Conservation (phyloP, 1,139 yeast genomes). For the Blastobotrys illinoisensis region DNA sequence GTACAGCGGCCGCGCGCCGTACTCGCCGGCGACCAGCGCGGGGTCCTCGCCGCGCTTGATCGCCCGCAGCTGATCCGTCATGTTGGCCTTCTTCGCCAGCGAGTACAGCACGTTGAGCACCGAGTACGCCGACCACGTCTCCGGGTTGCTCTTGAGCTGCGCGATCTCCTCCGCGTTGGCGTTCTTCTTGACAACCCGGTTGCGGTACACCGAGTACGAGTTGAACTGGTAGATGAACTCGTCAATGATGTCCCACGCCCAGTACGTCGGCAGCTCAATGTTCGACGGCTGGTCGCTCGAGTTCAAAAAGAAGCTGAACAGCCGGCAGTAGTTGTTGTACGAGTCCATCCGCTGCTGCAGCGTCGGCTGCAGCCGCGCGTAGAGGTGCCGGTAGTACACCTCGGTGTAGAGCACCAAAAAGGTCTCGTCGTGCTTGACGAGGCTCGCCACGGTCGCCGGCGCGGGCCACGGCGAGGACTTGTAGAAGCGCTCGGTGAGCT, state of each 20-base stretch:
- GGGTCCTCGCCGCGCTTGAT: slow-evolving; percentile 33
- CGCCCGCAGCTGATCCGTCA: slow-evolving; percentile 40
- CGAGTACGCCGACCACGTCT: slow-evolving; percentile 44
- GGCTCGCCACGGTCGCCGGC: slow-evolving; percentile 38
- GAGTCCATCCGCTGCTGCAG: slow-evolving; percentile 43
- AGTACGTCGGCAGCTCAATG: slow-evolving; percentile 42
- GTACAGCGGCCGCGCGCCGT: slow-evolving; percentile 40
- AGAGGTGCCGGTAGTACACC: slow-evolving; percentile 45
- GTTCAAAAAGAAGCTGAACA: slow-evolving; percentile 43
- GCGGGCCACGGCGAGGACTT: slow-evolving; percentile 43
- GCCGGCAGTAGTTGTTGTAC: slow-evolving; percentile 44
- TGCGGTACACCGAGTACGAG: slow-evolving; percentile 40
- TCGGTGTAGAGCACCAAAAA: slow-evolving; percentile 44
- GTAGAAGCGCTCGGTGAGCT: slow-evolving; percentile 42
- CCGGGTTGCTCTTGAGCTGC: slow-evolving; percentile 38
- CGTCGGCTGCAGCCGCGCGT: slow-evolving; percentile 40
- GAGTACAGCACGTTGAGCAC: slow-evolving; percentile 46
- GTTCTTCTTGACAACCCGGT: slow-evolving; percentile 34
- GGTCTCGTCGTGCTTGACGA: slow-evolving; percentile 41
- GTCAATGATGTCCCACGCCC: slow-evolving; percentile 49
- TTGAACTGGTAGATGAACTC: slow-evolving; percentile 49
- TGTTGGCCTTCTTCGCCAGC: slow-evolving; percentile 41
- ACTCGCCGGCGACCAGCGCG: slow-evolving; percentile 40
- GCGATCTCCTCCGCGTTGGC: slow-evolving; percentile 27
- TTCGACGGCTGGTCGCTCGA: slow-evolving; percentile 38